Conservation (phyloP, 345 rosid species). For the Psidium guajava region DNA sequence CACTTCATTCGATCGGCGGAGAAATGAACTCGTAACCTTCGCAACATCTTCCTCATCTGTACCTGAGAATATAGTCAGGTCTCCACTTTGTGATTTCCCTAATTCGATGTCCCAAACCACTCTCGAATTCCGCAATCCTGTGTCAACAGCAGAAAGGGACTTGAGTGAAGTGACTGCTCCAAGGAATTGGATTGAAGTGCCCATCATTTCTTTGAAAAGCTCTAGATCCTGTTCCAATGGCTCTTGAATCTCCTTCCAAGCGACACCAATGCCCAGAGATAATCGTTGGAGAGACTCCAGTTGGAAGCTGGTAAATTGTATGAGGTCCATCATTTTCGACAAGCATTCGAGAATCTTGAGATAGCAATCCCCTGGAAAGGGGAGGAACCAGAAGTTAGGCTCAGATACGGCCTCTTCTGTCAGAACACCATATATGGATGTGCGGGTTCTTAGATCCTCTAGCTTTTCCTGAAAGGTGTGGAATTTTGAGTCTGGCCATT, state of each 20-base stretch:
- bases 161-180: constrained; percentile 18
- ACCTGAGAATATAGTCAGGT: constrained; percentile 1
- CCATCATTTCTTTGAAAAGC: constrained; percentile 23
- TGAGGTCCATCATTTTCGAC: constrained; percentile 29
- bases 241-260: constrained; percentile 23
- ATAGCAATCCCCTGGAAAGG: constrained; percentile 30
- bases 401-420: constrained; percentile 38
- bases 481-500: constrained; percentile 8
- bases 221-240: constrained; percentile 24
- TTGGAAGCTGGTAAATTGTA: constrained; percentile 19
- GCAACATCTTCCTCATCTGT: constrained; percentile 20
- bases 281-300: constrained; percentile 21
- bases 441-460: constrained; percentile 16
- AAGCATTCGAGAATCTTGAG: constrained; percentile 25
- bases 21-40: constrained; percentile 22
- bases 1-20: constrained; percentile 20
- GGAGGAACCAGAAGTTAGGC: constrained; percentile 47
- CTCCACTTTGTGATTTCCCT: constrained; percentile 25
- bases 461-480: constrained; percentile 17
- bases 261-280: constrained; percentile 5
- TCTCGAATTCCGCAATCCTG: constrained; percentile 22
- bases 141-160: constrained; percentile 14
- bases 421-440: constrained; percentile 18
- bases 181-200: constrained; percentile 27
- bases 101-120: constrained; percentile 32